Evolutionary conservation across 768 basidiomycete species (phyloP), one percentile per base, ranked within the genome.

Genomic region (Lanmaoa pseudosensibilis): DNA sequence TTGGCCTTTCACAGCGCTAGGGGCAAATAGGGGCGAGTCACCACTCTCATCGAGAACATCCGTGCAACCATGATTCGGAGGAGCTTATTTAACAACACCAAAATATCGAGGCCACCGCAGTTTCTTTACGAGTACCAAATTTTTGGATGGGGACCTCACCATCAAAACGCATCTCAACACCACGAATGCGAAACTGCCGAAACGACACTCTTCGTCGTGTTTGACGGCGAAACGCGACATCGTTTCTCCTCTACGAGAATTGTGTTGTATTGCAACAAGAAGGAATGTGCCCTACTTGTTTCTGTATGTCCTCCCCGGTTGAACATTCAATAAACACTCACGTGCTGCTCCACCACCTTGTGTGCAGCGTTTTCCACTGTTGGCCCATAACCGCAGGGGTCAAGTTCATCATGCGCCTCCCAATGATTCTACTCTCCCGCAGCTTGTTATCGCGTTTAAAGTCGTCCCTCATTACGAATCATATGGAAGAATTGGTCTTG

Each of bases 171-270:
- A n/a, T n/a, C n/a, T n/a, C n/a, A n/a, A n/a, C n/a, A n/a, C n/a
- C n/a, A n/a, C n/a, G n/a, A n/a, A n/a, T n/a, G n/a, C n/a, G n/a
- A n/a, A n/a, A n/a, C n/a, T n/a, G n/a, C 25, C 13, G 40, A 23
- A 46, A 46, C 46, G 32, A 11, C 19, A 3, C 27, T 52, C n/a
- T 62, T 47, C 2, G n/a, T 45, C 15, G 48, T 50, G 23, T 55
- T 55, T 5, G 57, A 55, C 25, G 37, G 48, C 25, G 43, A 33
- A 34, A 44, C 48, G 13, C 43, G 46, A 38, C 13, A 21, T 12
- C 23, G 11, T 25, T 50, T 50, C 23, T 55, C 47, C 16, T 57
- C 57, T 2, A 25, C 37, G 33, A 55, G 23, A 34, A 32, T 45
- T 13, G 23, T 58, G n/a, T 5, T 58, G 7, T 55, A 46, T 41